phyloP scores from a whole-genome alignment of 2,329 filamentous ascomycete species.

The Triangularia verruculosa region DNA sequence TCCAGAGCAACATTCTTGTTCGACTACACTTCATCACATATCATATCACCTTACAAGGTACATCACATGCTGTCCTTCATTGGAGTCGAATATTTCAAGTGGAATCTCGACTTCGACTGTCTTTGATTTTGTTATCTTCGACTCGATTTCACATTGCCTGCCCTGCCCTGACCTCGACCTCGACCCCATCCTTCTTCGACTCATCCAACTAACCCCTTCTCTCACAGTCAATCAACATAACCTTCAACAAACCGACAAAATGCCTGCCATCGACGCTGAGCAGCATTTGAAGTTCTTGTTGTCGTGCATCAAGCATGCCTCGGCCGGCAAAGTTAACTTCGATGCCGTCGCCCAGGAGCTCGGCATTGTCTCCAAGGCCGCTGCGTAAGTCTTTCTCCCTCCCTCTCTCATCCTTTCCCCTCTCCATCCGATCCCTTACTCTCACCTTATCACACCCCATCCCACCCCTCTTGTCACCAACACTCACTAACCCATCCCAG shows the following conservation, averaged over 20 bases:
- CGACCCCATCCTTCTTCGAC: not conserved
- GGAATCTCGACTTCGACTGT: not conserved
- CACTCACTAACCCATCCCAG: slow-evolving; percentile 13
- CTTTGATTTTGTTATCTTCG: not conserved
- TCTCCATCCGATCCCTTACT: too few species aligned
- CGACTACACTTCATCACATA: not conserved
- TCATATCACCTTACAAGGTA: not conserved
- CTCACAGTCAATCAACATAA: not conserved
- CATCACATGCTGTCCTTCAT: not conserved
- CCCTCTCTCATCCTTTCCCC: not conserved
- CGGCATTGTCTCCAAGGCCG: slow-evolving; percentile 61
- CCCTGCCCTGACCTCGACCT: too few species aligned
- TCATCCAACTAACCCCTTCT: not conserved
- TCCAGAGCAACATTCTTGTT: not conserved
- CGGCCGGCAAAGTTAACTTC: slow-evolving; percentile 64
- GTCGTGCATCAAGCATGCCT: slow-evolving; percentile 60
- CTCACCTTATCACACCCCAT: too few species aligned
- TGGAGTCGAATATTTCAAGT: not conserved
- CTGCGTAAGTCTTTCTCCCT: slow-evolving; percentile 56
- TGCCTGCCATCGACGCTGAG: slow-evolving; percentile 52
- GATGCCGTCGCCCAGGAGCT: slow-evolving; percentile 61
- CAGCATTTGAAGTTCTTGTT: slow-evolving; percentile 64
- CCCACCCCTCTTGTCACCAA: not conserved
- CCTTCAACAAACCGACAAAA: slow-evolving; percentile 34
- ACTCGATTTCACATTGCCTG: not conserved